A percentile compares a stretch with the other conserved stretches of the same genome.
Conservation (phyloP, 2,329 filamentous ascomycete genomes). For the Paecilomyces sp. region DNA sequence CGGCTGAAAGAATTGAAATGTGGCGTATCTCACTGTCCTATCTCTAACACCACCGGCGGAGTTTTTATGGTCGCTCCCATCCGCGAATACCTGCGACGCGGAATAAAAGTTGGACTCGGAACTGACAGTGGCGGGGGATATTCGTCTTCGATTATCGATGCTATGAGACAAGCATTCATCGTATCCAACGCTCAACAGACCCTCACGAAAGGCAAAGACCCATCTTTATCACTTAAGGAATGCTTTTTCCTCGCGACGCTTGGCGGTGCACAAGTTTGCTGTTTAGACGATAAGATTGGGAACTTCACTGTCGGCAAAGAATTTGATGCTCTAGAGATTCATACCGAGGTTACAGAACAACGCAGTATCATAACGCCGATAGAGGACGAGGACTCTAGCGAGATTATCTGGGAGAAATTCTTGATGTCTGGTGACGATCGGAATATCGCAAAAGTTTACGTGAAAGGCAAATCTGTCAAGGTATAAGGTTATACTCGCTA, state of each 20-base stretch:
- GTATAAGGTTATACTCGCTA: too few relatives aligned
- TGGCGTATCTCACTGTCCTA: conserved; percentile 58
- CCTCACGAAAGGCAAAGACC: conserved; percentile 30
- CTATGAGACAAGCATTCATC: conserved; percentile 47
- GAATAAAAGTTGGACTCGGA: conserved; percentile 60
- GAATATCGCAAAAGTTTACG: conserved; percentile 52
- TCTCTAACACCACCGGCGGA: conserved; percentile 55
- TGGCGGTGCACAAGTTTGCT: conserved; percentile 54
- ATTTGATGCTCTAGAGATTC: conserved; percentile 53
- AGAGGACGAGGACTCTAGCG: conserved; percentile 42
- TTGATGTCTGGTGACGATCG: conserved; percentile 60
- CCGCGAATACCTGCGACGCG: conserved; percentile 48
- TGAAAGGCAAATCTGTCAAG: conserved; percentile 31
- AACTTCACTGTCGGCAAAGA: conserved; percentile 54
- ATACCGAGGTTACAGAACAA: conserved; percentile 31
- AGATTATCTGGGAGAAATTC: conserved; percentile 54
- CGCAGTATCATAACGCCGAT: conserved; percentile 43
- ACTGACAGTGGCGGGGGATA: conserved; percentile 60
- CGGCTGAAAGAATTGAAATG: conserved; percentile 43
- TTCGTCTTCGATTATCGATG: conserved; percentile 46
- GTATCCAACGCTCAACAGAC: conserved; percentile 32
- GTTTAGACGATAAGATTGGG: conserved; percentile 48
- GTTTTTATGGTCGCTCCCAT: conserved; percentile 55
- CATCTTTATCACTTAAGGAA: conserved; percentile 44
- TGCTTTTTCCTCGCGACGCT: conserved; percentile 55